A percentile compares a stretch with the other conserved stretches of the same genome.
These are phyloP conservation scores for Hypocrella siamensis DNA, from an alignment of 2,329 filamentous ascomycete genomes.

Conservation along the genomic window DNA sequence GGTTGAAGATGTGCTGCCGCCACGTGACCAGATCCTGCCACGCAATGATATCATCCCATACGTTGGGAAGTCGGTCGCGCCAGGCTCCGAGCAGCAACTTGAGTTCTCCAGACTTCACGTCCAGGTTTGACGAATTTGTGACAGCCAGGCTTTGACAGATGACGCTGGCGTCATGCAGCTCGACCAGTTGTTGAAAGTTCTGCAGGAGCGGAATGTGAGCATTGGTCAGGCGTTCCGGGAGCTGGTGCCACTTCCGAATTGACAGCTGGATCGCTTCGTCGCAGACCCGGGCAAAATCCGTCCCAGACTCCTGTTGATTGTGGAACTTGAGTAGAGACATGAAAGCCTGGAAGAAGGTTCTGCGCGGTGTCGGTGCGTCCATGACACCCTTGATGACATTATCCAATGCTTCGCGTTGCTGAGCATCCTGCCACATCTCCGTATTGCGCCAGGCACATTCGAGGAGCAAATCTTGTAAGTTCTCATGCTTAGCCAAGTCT, in stretches of 20 bases:
- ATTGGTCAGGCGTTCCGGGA: slow-evolving; percentile 86
- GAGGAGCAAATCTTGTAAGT: slow-evolving; percentile 87
- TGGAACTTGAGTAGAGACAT: slow-evolving; percentile 93
- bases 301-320: slow-evolving; percentile 62
- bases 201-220: slow-evolving; percentile 90
- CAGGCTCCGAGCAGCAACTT: slow-evolving; percentile 89
- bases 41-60: slow-evolving; percentile 98
- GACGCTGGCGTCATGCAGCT: slow-evolving; percentile 91
- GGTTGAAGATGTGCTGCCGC: slow-evolving; percentile 95
- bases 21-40: slow-evolving; percentile 99
- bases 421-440: slow-evolving; percentile 81
- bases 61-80: slow-evolving; percentile 88
- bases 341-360: slow-evolving; percentile 96
- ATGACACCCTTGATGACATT: slow-evolving; percentile 92
- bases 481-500: slow-evolving; percentile 97
- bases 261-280: slow-evolving; percentile 96
- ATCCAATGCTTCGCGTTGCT: slow-evolving; percentile 79
- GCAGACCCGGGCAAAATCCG: slow-evolving; percentile 77
- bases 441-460: slow-evolving; percentile 93
- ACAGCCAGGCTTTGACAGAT: slow-evolving; percentile 83
- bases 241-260: slow-evolving; percentile 96
- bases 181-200: slow-evolving; percentile 95
- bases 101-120: slow-evolving; percentile 87
- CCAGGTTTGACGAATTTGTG: slow-evolving; percentile 73
- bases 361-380: slow-evolving; percentile 85